Percentiles rank a stretch among this genome's conserved stretches.
These are phyloP conservation scores for Fusarium tjaetaba DNA, from an alignment of 2,329 filamentous ascomycete species.

Conservation along the genomic window DNA sequence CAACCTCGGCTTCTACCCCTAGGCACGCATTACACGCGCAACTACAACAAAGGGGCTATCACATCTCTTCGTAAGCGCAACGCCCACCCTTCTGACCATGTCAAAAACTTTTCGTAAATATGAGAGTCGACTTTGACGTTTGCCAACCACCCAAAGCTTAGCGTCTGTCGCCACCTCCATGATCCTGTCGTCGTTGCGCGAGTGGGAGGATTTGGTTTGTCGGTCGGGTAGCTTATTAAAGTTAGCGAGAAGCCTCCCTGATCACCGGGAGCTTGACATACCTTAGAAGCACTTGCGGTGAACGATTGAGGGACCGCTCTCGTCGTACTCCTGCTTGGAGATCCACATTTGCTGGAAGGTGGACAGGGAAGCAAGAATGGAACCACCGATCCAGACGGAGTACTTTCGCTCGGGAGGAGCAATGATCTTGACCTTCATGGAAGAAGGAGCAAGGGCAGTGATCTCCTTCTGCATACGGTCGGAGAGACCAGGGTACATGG, in stretches of 20 bases:
- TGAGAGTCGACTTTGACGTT: slow-evolving; percentile 62
- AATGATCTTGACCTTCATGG: slow-evolving; percentile 99
- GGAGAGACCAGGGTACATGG: slow-evolving; percentile 99
- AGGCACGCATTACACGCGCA: slow-evolving; percentile 60
- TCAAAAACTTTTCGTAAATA: slow-evolving; percentile 68
- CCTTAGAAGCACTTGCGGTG: slow-evolving; percentile 99
- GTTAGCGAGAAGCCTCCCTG: slow-evolving; percentile 35
- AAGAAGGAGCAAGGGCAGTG: slow-evolving; percentile 97
- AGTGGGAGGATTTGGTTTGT: slow-evolving; percentile 49
- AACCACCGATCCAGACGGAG: slow-evolving; percentile 99
- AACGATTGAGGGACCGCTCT: slow-evolving; percentile 98
- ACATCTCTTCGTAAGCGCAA: slow-evolving; percentile 59
- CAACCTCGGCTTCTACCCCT: slow-evolving; percentile 65
- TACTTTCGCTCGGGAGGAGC: slow-evolving; percentile 99
- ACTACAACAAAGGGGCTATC: slow-evolving; percentile 61
- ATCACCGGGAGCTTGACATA: slow-evolving; percentile 48
- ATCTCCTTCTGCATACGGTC: slow-evolving; percentile 99
- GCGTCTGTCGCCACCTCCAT: slow-evolving; percentile 57
- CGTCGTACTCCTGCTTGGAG: slow-evolving; percentile 99
- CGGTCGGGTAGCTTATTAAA: slow-evolving; percentile 42
- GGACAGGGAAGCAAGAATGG: slow-evolving; percentile 98
- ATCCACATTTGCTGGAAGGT: slow-evolving; percentile 99
- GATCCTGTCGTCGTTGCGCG: slow-evolving; percentile 53
- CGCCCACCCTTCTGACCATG: slow-evolving; percentile 63
- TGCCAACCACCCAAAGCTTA: slow-evolving; percentile 57